These are phyloP conservation scores for Raphanus raphanistrum DNA, from an alignment of 345 rosid genomes.

Conservation along the genomic window DNA sequence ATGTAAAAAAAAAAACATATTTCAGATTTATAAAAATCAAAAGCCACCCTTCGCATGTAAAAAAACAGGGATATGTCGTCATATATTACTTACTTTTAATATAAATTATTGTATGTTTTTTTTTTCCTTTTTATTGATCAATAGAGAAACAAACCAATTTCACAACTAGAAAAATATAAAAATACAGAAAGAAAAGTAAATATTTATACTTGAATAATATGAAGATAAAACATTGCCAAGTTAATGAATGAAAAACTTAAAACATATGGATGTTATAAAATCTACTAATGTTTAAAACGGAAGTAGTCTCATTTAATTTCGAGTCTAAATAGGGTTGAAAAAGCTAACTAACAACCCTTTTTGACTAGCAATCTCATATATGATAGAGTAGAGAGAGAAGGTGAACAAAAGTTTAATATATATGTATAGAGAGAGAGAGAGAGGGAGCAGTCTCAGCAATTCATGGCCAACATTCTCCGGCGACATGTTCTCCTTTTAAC, in stretches of 20 bases:
- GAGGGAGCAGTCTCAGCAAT: not conserved
- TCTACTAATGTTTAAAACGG: not conserved
- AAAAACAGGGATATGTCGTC: not conserved
- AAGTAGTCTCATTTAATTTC: not conserved
- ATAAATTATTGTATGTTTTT: not conserved
- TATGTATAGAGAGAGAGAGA: no score
- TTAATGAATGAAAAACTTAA: not conserved
- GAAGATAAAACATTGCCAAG: not conserved
- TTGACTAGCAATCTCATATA: not conserved
- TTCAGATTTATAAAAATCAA: slow-evolving; percentile 1
- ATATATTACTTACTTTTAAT: not conserved
- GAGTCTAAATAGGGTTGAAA: not conserved
- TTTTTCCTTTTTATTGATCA: not conserved
- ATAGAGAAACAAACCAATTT: no score
- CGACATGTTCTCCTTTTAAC: slow-evolving; percentile 28
- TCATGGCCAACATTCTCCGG: slow-evolving; percentile 7
- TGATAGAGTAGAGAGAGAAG: not conserved
- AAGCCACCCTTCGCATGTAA: not conserved
- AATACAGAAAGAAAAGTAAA: not conserved
- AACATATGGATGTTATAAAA: no score
- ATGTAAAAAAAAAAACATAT: slow-evolving; percentile 8
- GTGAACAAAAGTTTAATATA: not conserved
- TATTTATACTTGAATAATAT: no score
- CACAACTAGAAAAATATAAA: not conserved
- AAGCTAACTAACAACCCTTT: not conserved